These are phyloP conservation scores for Cadophora luteo-olivacea DNA, from an alignment of 2,329 filamentous ascomycete species.

Conservation along the genomic window DNA sequence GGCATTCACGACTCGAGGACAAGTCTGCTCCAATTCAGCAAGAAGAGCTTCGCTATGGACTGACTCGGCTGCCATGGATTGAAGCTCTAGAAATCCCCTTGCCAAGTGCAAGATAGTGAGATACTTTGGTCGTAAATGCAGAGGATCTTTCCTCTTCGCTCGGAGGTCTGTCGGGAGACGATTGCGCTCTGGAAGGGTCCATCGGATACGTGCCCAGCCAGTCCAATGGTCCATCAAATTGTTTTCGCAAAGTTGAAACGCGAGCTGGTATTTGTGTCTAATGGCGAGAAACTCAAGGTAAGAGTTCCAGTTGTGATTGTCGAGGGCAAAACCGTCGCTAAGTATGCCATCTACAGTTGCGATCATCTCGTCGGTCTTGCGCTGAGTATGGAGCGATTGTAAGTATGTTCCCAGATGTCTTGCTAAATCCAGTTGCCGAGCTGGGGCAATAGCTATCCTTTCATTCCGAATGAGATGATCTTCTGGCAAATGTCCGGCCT, in stretches of 20 bases:
- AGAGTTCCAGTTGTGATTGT: slow-evolving; percentile 81
- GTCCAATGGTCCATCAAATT: slow-evolving; percentile 80
- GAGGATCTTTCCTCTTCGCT: slow-evolving; percentile 33
- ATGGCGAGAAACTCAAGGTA: slow-evolving; percentile 73
- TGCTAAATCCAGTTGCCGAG: slow-evolving; percentile 49
- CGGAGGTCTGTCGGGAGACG: slow-evolving; percentile 38
- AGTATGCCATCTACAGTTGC: slow-evolving; percentile 57
- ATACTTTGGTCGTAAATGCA: slow-evolving; percentile 40
- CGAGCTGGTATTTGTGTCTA: slow-evolving; percentile 64
- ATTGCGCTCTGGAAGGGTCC: slow-evolving; percentile 35
- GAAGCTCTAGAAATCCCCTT: slow-evolving; percentile 39
- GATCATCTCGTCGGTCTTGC: slow-evolving; percentile 58
- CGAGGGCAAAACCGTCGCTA: slow-evolving; percentile 73
- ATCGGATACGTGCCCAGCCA: slow-evolving; percentile 63
- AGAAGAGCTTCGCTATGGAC: slow-evolving; percentile 36
- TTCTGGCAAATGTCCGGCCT: slow-evolving; percentile 2
- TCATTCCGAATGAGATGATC: slow-evolving; percentile 22
- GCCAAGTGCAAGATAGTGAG: slow-evolving; percentile 42
- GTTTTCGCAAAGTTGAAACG: slow-evolving; percentile 77
- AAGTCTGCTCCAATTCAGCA: slow-evolving; percentile 38
- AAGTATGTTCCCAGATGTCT: slow-evolving; percentile 56
- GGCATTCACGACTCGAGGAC: slow-evolving; percentile 41
- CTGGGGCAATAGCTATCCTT: slow-evolving; percentile 24
- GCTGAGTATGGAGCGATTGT: slow-evolving; percentile 56
- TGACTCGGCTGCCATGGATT: slow-evolving; percentile 39